Base-by-base conservation (phyloP, 1,284 basidiomycete genomes). In the Somion occarium region DNA sequence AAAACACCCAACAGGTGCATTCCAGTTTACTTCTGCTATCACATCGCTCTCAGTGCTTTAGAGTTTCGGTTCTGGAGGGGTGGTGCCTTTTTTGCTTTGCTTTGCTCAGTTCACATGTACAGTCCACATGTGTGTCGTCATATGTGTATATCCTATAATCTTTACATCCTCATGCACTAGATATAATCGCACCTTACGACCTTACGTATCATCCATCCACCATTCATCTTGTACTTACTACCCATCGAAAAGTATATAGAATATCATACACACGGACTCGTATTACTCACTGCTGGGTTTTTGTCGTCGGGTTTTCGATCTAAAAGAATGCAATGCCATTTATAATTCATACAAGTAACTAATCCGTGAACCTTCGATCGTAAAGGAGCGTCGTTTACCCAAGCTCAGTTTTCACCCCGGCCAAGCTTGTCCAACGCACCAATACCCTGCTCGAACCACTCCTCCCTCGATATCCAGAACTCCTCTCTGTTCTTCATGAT, bases 401-500 rank as follows among this genome's bases (percentile, higher is more conserved):
- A 7, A n/a, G n/a, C n/a, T 45, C 19, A 47, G 59, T 73, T 78
- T 56, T 88, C 87, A 42, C 79, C 77, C 47, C 88, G 73, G 4
- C 78, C 81, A 39, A 96, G 80, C 72, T 96, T 96, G 63, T 94
- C 93, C 61, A 97, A 66, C 25, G 92, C 77, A 42, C 81, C 74
- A 7, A 78, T 70, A 18, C 94, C 94, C 69, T 94, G 85, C 70
- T 98, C 94, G 58, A 88, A 86, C 92, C 93, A 97, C 70, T 96
- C 93, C 61, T 91, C 88, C 56, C 88, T 79, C 49, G 91, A 82
- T 66, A 97, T 88, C 94, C 96, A 98, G 76, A 98, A 98, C 63
- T 92, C 89, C 64, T 93, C 83, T 38, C 93, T 81, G 64, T 78
- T 80, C 75, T 97, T 98, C 96, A 99, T 98, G 71, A 99, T 98